Conservation (phyloP, 352 stramenopile genomes). For the Globisporangium paroecandrum region DNA sequence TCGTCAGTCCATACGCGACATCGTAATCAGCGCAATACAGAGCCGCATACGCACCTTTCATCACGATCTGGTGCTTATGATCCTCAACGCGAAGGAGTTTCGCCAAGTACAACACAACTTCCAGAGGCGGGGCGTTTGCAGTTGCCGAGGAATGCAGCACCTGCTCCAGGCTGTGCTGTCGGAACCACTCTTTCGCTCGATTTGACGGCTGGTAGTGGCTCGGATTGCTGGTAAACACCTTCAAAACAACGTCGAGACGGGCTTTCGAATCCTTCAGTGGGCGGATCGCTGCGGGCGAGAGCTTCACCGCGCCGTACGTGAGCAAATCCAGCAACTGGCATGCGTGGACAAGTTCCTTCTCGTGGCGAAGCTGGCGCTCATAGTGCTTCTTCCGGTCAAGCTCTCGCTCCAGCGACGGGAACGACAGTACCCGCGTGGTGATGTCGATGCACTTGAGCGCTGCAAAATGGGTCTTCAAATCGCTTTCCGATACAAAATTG, state of each 20-base stretch:
- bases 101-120: slow-evolving; percentile 47
- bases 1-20: slow-evolving; percentile 45
- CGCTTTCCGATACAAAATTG: slow-evolving; percentile 29
- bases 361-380: slow-evolving; percentile 24
- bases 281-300: slow-evolving; percentile 30
- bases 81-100: slow-evolving; percentile 43
- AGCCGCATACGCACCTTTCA: slow-evolving; percentile 66
- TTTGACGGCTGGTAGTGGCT: slow-evolving; percentile 56
- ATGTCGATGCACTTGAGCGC: slow-evolving; percentile 33
- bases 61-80: slow-evolving; percentile 40
- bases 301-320: slow-evolving; percentile 51
- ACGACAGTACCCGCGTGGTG: slow-evolving; percentile 27
- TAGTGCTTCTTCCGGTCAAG: slow-evolving; percentile 25
- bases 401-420: slow-evolving; percentile 29
- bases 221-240: slow-evolving; percentile 62
- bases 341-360: slow-evolving; percentile 34
- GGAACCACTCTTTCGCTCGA: slow-evolving; percentile 44
- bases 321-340: slow-evolving; percentile 57
- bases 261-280: slow-evolving; percentile 15
- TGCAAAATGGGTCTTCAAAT: slow-evolving; percentile 27
- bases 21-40: slow-evolving; percentile 70
- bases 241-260: slow-evolving; percentile 38
- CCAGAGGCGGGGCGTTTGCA: slow-evolving; percentile 22
- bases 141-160: slow-evolving; percentile 4
- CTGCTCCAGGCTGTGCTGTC: slow-evolving; percentile 16